Evolutionary conservation across 2,329 filamentous ascomycete species (phyloP).

Genomic region (Colletotrichum viniferum): DNA sequence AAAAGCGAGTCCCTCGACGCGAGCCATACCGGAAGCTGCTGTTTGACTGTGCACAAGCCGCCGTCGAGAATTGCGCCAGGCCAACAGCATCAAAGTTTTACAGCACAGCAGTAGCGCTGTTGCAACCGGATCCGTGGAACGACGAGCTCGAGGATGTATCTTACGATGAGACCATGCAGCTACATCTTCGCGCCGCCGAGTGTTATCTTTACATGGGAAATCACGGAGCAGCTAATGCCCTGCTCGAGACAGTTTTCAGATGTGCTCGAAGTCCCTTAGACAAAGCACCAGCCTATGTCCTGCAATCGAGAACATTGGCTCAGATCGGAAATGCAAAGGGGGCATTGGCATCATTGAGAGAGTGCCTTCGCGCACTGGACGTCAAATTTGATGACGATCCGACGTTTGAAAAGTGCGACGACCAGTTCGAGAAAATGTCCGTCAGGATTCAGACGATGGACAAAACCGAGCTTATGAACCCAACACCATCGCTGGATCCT

Average conservation of each 20-base stretch:
- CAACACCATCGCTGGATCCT: slow-evolving; percentile 50
- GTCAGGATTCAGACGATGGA: slow-evolving; percentile 64
- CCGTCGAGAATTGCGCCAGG: slow-evolving; percentile 81
- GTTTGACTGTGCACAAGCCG: slow-evolving; percentile 77
- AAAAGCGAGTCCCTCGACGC: slow-evolving; percentile 62
- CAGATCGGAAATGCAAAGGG: slow-evolving; percentile 73
- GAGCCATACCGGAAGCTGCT: slow-evolving; percentile 76
- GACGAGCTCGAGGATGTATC: slow-evolving; percentile 72
- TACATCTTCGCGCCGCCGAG: slow-evolving; percentile 81
- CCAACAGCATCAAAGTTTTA: slow-evolving; percentile 85
- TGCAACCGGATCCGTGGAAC: slow-evolving; percentile 81
- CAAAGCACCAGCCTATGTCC: slow-evolving; percentile 82
- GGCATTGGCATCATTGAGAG: slow-evolving; percentile 73
- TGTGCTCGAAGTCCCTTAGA: slow-evolving; percentile 76
- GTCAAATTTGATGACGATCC: slow-evolving; percentile 69
- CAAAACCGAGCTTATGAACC: slow-evolving; percentile 47
- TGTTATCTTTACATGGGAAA: slow-evolving; percentile 82
- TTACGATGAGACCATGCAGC: slow-evolving; percentile 83
- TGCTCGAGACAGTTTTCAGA: slow-evolving; percentile 73
- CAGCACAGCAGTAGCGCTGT: slow-evolving; percentile 73
- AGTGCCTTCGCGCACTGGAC: slow-evolving; percentile 73
- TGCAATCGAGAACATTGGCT: slow-evolving; percentile 80
- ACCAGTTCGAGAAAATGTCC: slow-evolving; percentile 70
- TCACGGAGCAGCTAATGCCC: slow-evolving; percentile 66
- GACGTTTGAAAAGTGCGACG: slow-evolving; percentile 78